Evolutionary conservation across 345 rosid species (phyloP).

Genomic region (Arabidopsis thaliana): DNA sequence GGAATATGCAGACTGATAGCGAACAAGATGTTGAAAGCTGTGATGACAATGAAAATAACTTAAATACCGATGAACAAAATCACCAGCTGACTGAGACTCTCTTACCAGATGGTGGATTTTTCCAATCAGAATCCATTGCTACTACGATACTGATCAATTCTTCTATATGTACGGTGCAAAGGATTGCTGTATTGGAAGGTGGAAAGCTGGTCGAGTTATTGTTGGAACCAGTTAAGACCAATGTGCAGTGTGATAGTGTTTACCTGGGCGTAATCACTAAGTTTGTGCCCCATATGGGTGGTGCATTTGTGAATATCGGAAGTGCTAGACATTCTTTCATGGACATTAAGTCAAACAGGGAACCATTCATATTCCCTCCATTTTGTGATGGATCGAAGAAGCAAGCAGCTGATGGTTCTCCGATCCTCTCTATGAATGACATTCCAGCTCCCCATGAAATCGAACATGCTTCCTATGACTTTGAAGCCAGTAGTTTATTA

Average conservation of each 20-base stretch:
- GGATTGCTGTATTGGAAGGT: constrained; percentile 94
- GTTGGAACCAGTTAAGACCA: constrained; percentile 88
- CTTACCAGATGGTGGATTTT: constrained; percentile 56
- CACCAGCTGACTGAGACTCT: constrained; percentile 49
- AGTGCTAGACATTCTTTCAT: constrained; percentile 81
- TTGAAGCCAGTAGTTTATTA: constrained; percentile 49
- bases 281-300: constrained; percentile 95
- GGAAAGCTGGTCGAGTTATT: constrained; percentile 87
- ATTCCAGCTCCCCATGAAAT: constrained; percentile 47
- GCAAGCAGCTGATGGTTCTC: constrained; percentile 51
- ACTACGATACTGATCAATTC: constrained; percentile 81
- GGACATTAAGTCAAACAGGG: constrained; percentile 80
- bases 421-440: constrained; percentile 45
- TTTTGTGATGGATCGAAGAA: constrained; percentile 63
- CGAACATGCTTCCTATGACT: constrained; percentile 47
- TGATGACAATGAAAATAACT: constrained; percentile 41
- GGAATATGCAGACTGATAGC: constrained; percentile 43
- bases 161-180: constrained; percentile 91
- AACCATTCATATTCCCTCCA: constrained; percentile 89
- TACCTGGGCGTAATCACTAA: constrained; percentile 83
- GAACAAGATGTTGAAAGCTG: constrained; percentile 41
- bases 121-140: constrained; percentile 57
- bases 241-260: constrained; percentile 91
- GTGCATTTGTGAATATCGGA: constrained; percentile 96
- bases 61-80: constrained; percentile 48